phyloP scores from a whole-genome alignment of 2,329 filamentous ascomycete genomes.

The Alternaria longipes region DNA sequence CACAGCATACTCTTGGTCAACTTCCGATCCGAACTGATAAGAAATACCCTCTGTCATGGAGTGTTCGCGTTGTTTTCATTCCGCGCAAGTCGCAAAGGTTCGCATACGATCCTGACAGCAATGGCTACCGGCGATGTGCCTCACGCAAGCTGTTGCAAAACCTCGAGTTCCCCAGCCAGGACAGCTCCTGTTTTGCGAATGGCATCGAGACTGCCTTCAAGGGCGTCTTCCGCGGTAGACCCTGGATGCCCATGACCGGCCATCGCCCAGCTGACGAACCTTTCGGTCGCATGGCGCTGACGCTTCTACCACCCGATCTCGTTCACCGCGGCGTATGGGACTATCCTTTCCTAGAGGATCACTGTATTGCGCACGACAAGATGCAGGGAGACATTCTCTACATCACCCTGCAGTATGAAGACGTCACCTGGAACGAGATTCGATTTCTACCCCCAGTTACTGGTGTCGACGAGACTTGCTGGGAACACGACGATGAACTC shows the following conservation, averaged over 20 bases:
- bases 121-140: conserved; percentile 49
- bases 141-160: conserved; percentile 52
- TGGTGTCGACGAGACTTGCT: conserved; percentile 49
- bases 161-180: conserved; percentile 49
- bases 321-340: conserved; percentile 51
- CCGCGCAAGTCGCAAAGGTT: conserved; percentile 49
- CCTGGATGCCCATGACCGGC: conserved; percentile 53
- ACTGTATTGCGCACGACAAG: conserved; percentile 55
- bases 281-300: conserved; percentile 52
- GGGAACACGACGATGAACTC: conserved; percentile 52
- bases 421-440: conserved; percentile 53
- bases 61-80: conserved; percentile 50
- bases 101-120: conserved; percentile 51
- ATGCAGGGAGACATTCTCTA: conserved; percentile 54
- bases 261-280: conserved; percentile 51
- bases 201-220: conserved; percentile 50
- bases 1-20: conserved; percentile 41
- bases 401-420: conserved; percentile 52
- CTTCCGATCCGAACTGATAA: conserved; percentile 52
- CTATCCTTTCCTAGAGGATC: conserved; percentile 52
- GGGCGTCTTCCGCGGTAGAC: conserved; percentile 47
- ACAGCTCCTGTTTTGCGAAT: conserved; percentile 49
- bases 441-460: conserved; percentile 45
- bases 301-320: conserved; percentile 45
- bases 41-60: conserved; percentile 50